These are phyloP conservation scores for Simplicillium sp. DNA, from an alignment of 2,329 filamentous ascomycete genomes.

Conservation along the genomic window DNA sequence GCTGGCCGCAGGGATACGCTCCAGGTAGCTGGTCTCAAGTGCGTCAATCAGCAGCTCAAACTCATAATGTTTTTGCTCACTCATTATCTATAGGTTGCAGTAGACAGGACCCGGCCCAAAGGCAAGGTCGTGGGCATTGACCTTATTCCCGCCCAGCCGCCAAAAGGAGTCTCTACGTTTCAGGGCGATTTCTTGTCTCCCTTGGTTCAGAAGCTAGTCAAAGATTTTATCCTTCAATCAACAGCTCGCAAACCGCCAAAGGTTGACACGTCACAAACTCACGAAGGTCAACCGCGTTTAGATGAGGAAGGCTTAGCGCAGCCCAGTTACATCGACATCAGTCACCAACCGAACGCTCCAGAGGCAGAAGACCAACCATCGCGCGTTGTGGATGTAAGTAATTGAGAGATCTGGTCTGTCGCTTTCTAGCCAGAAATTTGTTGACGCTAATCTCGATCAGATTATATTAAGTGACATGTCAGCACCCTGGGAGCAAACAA, in stretches of 20 bases:
- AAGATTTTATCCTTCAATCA: conserved; percentile 51
- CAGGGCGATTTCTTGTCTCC: conserved; percentile 86
- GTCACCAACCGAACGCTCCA: conserved; percentile 33
- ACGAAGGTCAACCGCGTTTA: conserved; percentile 9
- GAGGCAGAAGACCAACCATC: conserved; percentile 15
- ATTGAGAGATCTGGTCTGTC: background rate
- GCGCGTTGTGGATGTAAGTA: conserved; percentile 55
- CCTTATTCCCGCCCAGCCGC: conserved; percentile 84
- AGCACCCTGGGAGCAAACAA: conserved; percentile 81
- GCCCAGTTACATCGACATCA: conserved; percentile 58
- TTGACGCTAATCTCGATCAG: conserved; percentile 21
- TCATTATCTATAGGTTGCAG: conserved; percentile 54
- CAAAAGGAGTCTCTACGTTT: conserved; percentile 83
- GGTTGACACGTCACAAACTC: background rate
- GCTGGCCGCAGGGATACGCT: conserved; percentile 55
- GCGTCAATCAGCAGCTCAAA: conserved; percentile 9
- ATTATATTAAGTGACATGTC: conserved; percentile 98
- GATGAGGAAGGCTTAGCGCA: conserved; percentile 19
- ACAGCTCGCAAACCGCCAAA: too few relatives aligned
- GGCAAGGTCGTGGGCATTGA: conserved; percentile 87
- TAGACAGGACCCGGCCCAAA: conserved; percentile 64
- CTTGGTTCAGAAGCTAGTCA: conserved; percentile 65
- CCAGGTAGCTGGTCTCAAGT: conserved; percentile 65
- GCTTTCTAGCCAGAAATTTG: too few relatives aligned
- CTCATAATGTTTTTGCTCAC: background rate